These are phyloP conservation scores for Botryosphaeria dothidea DNA, from an alignment of 2,329 filamentous ascomycete genomes.

Conservation along the genomic window DNA sequence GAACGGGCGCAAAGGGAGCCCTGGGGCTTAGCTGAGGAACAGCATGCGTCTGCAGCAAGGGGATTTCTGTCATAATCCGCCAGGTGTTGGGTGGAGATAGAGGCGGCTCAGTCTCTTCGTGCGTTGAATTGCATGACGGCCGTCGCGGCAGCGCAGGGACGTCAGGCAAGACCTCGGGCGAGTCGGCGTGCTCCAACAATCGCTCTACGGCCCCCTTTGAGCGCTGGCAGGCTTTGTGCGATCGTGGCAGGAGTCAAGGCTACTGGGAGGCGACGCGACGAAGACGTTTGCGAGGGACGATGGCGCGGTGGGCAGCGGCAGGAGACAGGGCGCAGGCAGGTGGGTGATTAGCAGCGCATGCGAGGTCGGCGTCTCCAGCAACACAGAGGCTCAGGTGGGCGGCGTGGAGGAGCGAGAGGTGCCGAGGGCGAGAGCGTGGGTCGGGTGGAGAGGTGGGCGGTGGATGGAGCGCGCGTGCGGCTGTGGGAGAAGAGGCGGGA, in stretches of 20 bases:
- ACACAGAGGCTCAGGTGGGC: background rate
- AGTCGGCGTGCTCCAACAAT: slow-evolving; percentile 8
- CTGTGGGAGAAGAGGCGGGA: background rate
- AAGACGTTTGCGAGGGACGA: slow-evolving; percentile 5
- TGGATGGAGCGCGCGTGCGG: slow-evolving; percentile 10
- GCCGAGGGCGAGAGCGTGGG: slow-evolving; percentile 11
- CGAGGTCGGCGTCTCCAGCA: slow-evolving; percentile 1
- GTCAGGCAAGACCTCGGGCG: slow-evolving; percentile 9
- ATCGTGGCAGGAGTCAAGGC: slow-evolving; percentile 16
- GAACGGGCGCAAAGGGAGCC: slow-evolving; percentile 31
- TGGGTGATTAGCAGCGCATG: slow-evolving; percentile 2
- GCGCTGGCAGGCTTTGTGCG: slow-evolving; percentile 5
- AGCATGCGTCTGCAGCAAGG: slow-evolving; percentile 44
- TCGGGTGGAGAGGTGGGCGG: slow-evolving; percentile 12
- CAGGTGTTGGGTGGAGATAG: slow-evolving; percentile 15
- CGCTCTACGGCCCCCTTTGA: slow-evolving; percentile 3
- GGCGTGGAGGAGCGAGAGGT: slow-evolving; percentile 5
- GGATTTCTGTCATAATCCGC: slow-evolving; percentile 42
- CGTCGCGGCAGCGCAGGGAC: slow-evolving; percentile 29
- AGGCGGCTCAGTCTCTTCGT: slow-evolving; percentile 38
- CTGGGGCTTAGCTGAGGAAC: slow-evolving; percentile 42
- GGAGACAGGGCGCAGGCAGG: background rate
- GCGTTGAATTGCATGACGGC: slow-evolving; percentile 45
- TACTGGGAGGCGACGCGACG: slow-evolving; percentile 8
- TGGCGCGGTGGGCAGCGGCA: background rate